Base-by-base conservation (phyloP, 2,329 filamentous ascomycete species). In the Colletotrichum tropicale region DNA sequence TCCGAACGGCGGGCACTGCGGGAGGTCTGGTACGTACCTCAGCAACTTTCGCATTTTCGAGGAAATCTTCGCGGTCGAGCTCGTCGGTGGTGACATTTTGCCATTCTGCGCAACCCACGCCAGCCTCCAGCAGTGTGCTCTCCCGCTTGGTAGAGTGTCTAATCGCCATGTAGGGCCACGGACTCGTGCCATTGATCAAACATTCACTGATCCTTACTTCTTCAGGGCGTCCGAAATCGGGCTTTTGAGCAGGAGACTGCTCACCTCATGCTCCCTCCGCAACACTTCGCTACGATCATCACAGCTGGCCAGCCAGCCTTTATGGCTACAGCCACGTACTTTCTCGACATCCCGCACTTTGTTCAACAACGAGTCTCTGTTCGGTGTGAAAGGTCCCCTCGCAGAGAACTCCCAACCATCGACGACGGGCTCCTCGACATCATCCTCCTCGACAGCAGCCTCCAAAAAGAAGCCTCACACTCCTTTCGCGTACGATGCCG, bases 401-500 rank as follows among this genome's bases (percentile, higher is more conserved):
- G 21, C 43, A n/a, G 34, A 26, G 8, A 16, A 28, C 21, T n/a
- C 38, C 18, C 24, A 38, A 8, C 38, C 32, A 12, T 32, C 68
- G 26, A 18, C 60, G 52, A n/a, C 38, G 30, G 24, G 64, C 26
- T 16, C 62, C 10, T 65, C 73, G 58, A 64, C 26, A 28, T 58
- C 67, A 9, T 34, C 65, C 26, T 64, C 75, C 15, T 68, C 65
- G 15, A 32, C 60, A 43, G 30, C 68, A n/a, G 28, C 69, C 32
- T 16, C 66, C 34, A 26, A 60, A 21, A 58, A 55, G 56, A 61
- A 65, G 34, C 9, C 69, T 32, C 21, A 26, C 26, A 38, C 65
- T 28, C 48, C 74, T 26, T 74, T 55, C 55, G n/a, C n/a, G 28
- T 78, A 78, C 55, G 77, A 78, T 58, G 77, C 77, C n/a, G 74